Evolutionary conservation across 352 stramenopile genomes (phyloP).

Genomic region (Pythium aphanidermatum): DNA sequence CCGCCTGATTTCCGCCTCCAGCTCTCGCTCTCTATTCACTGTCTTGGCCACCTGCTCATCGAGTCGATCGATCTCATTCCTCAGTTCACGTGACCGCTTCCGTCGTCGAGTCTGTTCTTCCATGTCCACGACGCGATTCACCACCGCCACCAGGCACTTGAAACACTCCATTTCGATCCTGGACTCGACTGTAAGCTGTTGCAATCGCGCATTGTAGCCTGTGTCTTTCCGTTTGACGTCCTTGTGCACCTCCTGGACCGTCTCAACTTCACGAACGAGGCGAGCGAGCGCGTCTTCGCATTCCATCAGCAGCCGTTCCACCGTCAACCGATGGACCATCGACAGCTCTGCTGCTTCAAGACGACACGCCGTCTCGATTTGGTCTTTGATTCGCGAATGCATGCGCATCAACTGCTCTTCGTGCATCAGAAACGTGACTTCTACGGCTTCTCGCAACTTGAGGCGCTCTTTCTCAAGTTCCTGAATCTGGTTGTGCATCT

Average conservation of each 20-base stretch:
- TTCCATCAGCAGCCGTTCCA: constrained; percentile 30
- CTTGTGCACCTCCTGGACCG: constrained; percentile 8
- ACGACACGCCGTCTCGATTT: constrained; percentile 14
- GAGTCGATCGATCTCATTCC: constrained; percentile 29
- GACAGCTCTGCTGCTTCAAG: background rate
- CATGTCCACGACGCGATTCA: constrained; percentile 45
- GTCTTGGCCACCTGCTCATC: constrained; percentile 23
- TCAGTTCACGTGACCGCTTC: constrained; percentile 20
- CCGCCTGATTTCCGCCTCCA: constrained; percentile 22
- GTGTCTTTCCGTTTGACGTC: background rate
- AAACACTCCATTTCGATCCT: constrained; percentile 17
- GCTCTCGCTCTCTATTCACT: constrained; percentile 21
- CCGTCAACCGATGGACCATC: constrained; percentile 11
- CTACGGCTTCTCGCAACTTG: constrained; percentile 29
- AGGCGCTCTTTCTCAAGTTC: constrained; percentile 21
- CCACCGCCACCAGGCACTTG: constrained; percentile 26
- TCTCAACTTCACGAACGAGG: constrained; percentile 12
- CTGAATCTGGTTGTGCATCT: constrained; percentile 14
- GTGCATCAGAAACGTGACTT: constrained; percentile 31
- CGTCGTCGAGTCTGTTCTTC: constrained; percentile 21
- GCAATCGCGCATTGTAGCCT: constrained; percentile 11
- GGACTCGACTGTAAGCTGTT: constrained; percentile 13
- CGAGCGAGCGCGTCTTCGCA: constrained; percentile 34
- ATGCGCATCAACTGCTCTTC: constrained; percentile 40
- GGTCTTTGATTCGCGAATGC: constrained; percentile 9